Conservation (phyloP, 2,329 filamentous ascomycete species). For the Periconia digitata region DNA sequence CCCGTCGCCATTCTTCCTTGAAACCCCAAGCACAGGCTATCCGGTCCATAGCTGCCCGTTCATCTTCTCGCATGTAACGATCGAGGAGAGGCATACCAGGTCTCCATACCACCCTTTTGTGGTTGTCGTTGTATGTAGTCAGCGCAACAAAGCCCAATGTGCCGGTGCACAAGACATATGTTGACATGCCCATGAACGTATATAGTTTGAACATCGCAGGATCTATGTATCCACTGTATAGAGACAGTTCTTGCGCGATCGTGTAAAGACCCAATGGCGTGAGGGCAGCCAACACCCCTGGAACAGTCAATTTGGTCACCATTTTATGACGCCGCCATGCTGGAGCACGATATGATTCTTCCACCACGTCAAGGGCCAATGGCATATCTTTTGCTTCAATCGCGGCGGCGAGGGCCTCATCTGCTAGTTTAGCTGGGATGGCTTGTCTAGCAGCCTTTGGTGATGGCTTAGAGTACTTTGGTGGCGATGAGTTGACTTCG, state of each 20-base stretch:
- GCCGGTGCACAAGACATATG: constrained; percentile 79
- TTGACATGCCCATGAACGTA: constrained; percentile 76
- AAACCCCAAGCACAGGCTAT: constrained; percentile 92
- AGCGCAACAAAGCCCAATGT: constrained; percentile 82
- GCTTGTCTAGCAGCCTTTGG: constrained; percentile 71
- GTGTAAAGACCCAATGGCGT: constrained; percentile 71
- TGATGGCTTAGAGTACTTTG: constrained; percentile 52
- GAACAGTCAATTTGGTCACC: constrained; percentile 64
- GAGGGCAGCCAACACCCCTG: constrained; percentile 56
- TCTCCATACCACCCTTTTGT: constrained; percentile 90
- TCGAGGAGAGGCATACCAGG: constrained; percentile 77
- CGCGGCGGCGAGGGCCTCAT: constrained; percentile 74
- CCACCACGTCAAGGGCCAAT: constrained; percentile 74
- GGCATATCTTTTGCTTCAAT: constrained; percentile 77
- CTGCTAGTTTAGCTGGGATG: constrained; percentile 69
- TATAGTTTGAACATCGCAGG: constrained; percentile 71
- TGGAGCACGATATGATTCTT: constrained; percentile 66
- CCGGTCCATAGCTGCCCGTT: constrained; percentile 82
- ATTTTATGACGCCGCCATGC: constrained; percentile 70
- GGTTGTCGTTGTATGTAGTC: constrained; percentile 89
- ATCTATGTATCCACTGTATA: constrained; percentile 76
- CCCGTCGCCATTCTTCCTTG: constrained; percentile 73
- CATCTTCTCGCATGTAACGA: constrained; percentile 87
- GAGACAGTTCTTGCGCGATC: constrained; percentile 67
- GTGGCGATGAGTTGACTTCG: constrained; percentile 56